These are phyloP conservation scores for Trichosanthes truncata DNA, from an alignment of 306 rosid genomes.

Conservation along the genomic window DNA sequence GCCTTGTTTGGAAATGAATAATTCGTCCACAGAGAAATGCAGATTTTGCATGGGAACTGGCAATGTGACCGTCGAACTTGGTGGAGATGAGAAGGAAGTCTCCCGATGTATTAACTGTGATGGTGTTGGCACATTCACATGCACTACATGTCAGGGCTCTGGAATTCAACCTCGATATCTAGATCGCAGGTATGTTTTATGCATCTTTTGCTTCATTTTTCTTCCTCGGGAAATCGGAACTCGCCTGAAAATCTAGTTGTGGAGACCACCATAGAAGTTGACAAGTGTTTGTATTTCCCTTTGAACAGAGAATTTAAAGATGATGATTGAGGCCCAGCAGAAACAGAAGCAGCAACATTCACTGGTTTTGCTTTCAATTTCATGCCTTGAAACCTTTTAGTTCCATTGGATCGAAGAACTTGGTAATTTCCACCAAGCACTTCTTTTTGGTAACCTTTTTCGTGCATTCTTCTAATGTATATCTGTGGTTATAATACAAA, in stretches of 20 bases:
- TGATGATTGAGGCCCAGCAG: conserved; percentile 50
- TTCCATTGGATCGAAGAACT: background rate
- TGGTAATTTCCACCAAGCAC: background rate
- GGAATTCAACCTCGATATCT: conserved; percentile 99
- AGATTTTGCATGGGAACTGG: conserved; percentile 83
- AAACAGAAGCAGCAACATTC: conserved; percentile 7
- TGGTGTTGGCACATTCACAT: conserved; percentile 72
- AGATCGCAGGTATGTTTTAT: conserved; percentile 67
- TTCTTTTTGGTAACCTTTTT: background rate
- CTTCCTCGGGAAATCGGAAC: background rate
- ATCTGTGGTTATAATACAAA: conserved; percentile 1
- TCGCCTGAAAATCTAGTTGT: background rate
- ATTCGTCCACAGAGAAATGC: conserved; percentile 58
- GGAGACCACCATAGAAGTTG: background rate
- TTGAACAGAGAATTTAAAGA: conserved; percentile 84
- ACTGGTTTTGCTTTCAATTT: conserved; percentile 18
- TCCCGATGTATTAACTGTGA: conserved; percentile 89
- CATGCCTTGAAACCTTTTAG: background rate
- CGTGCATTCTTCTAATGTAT: background rate
- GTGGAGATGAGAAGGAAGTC: conserved; percentile 69
- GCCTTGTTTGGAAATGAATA: background rate
- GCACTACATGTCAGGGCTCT: conserved; percentile 96
- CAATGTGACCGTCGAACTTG: conserved; percentile 59
- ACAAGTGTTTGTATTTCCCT: background rate
- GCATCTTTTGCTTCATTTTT: background rate